These are phyloP conservation scores for Salix caprea DNA, from an alignment of 345 rosid species.

Conservation along the genomic window DNA sequence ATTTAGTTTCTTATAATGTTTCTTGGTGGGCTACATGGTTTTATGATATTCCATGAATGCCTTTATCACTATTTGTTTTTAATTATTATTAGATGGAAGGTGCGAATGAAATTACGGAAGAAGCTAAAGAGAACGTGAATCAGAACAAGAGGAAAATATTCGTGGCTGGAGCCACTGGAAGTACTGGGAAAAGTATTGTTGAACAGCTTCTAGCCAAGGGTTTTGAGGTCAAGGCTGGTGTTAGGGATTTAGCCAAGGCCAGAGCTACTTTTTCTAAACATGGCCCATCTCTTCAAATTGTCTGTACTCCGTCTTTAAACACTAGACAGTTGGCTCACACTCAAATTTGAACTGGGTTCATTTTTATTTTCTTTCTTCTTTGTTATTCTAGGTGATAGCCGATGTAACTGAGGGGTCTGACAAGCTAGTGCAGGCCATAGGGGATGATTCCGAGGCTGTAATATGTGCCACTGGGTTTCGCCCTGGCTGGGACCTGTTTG, in stretches of 20 bases:
- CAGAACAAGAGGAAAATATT: conserved; percentile 48
- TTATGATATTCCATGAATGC: not conserved
- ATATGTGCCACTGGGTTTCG: conserved; percentile 84
- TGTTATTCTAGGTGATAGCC: conserved; percentile 61
- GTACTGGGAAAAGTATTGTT: conserved; percentile 75
- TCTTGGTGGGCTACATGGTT: not conserved
- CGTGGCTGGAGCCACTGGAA: conserved; percentile 92
- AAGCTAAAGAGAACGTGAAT: conserved; percentile 7
- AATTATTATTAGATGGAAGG: conserved; percentile 48
- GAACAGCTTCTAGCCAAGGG: conserved; percentile 80
- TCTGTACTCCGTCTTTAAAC: conserved; percentile 27
- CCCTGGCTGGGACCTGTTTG: conserved; percentile 69
- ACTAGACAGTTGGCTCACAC: not conserved
- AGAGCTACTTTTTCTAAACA: conserved; percentile 45
- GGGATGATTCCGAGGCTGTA: conserved; percentile 78
- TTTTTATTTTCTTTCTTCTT: not conserved
- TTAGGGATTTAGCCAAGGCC: conserved; percentile 71
- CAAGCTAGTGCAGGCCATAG: conserved; percentile 75
- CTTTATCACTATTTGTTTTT: not conserved
- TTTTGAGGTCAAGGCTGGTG: conserved; percentile 81
- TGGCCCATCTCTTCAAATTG: conserved; percentile 68
- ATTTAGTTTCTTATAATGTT: not conserved
- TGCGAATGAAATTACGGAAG: conserved; percentile 31
- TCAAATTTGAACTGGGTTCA: conserved; percentile 1
- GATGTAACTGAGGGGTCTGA: conserved; percentile 80